These are phyloP conservation scores for Cerioporus squamosus DNA, from an alignment of 1,284 basidiomycete species.

Conservation along the genomic window DNA sequence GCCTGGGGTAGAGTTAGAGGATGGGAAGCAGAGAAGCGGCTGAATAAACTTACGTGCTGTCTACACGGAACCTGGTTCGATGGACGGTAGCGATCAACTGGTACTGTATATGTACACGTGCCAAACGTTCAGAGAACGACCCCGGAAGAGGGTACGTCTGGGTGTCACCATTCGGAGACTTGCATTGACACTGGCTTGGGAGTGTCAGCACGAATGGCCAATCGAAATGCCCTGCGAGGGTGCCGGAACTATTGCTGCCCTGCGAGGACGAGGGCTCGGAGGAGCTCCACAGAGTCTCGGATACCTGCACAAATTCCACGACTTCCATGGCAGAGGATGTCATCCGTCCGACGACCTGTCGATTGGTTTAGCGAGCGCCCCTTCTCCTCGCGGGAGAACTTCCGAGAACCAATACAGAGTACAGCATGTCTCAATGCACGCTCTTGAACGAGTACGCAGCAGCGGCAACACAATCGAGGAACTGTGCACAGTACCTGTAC, in stretches of 20 bases:
- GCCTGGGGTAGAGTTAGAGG: conserved; percentile 5
- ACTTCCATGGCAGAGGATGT: conserved; percentile 42
- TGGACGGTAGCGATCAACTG: conserved; percentile 47
- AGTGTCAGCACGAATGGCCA: conserved; percentile 53
- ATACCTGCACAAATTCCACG: conserved; percentile 48
- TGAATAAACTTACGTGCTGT: conserved; percentile 25
- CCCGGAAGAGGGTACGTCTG: conserved; percentile 44
- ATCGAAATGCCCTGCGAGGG: conserved; percentile 45
- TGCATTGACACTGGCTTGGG: conserved; percentile 38
- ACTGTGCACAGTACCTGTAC: conserved; percentile 39
- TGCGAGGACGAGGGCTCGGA: no score
- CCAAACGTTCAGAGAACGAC: conserved; percentile 52
- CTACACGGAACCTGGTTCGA: conserved; percentile 28
- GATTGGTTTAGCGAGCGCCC: background rate
- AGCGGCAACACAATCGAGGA: no score
- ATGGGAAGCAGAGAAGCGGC: background rate
- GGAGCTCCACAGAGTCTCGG: conserved; percentile 33
- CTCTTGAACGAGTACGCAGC: background rate
- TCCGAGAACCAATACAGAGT: background rate
- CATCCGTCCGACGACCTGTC: conserved; percentile 30
- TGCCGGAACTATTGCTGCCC: conserved; percentile 36
- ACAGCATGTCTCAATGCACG: background rate
- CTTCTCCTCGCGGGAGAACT: background rate
- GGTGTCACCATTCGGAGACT: conserved; percentile 6
- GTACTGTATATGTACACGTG: conserved; percentile 56